Evolutionary conservation across 805 yeast species (phyloP).

Genomic region (Myxozyma udenii): DNA sequence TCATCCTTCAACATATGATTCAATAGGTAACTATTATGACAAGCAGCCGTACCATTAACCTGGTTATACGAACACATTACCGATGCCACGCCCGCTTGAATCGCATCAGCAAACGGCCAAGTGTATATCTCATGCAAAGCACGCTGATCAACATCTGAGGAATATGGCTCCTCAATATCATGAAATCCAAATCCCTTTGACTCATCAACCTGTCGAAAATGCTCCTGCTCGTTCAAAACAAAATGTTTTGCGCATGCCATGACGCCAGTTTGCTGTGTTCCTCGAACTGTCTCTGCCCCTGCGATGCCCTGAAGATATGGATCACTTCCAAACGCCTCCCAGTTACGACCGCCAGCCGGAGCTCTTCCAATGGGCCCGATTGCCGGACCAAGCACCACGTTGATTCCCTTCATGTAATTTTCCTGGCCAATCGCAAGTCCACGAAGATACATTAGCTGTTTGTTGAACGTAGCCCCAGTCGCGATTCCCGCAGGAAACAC

Average conservation of each 20-base stretch:
- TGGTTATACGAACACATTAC: slow-evolving; percentile 61
- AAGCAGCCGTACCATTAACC: slow-evolving; percentile 56
- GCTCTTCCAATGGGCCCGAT: slow-evolving; percentile 61
- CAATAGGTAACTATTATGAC: slow-evolving; percentile 56
- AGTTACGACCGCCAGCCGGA: slow-evolving; percentile 62
- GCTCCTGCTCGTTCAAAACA: slow-evolving; percentile 63
- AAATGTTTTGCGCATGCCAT: slow-evolving; percentile 43
- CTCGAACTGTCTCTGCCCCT: slow-evolving; percentile 52
- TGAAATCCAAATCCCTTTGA: slow-evolving; percentile 50
- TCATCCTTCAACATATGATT: slow-evolving; percentile 58
- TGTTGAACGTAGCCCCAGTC: slow-evolving; percentile 57
- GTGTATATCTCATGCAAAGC: slow-evolving; percentile 60
- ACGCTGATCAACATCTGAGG: slow-evolving; percentile 57
- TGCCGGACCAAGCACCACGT: slow-evolving; percentile 55
- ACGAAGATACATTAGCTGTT: slow-evolving; percentile 49
- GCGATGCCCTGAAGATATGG: slow-evolving; percentile 58
- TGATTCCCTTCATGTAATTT: slow-evolving; percentile 53
- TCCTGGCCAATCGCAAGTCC: slow-evolving; percentile 60
- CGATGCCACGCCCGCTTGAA: slow-evolving; percentile 58
- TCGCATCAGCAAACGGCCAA: slow-evolving; percentile 66
- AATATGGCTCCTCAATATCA: slow-evolving; percentile 44
- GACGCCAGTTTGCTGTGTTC: slow-evolving; percentile 43
- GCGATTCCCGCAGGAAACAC: slow-evolving; percentile 60
- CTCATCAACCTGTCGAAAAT: slow-evolving; percentile 53
- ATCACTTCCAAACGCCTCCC: slow-evolving; percentile 64